Base-by-base conservation (phyloP, 2,329 filamentous ascomycete species). In the Colletotrichum sp. region DNA sequence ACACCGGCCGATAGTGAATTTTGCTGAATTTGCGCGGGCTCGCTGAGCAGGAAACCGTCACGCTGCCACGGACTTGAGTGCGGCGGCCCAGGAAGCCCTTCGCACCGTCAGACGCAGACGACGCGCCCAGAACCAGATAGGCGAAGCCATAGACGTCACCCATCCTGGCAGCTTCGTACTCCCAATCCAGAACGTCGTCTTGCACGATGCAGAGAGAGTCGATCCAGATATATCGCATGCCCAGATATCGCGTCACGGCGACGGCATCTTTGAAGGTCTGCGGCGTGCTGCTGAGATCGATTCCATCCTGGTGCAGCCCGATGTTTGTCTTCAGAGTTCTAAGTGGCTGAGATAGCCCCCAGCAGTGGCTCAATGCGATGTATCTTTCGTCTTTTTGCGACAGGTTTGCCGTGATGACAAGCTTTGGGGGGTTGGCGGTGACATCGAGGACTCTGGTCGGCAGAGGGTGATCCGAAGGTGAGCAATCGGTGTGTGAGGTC, bases 181-280 rank as follows among this genome's bases (percentile, higher is more conserved):
- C 72, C 77, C 75, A 76, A 25, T 79, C 78, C 1, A 60, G 32
- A 16, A 66, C 71, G 6, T 71, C 74, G 30, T 79, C 77, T 32
- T 79, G 77, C 25, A 79, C 64, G 30, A 79, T 79, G 55, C 78
- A 79, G 12, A 79, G 44, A 0, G 71, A 74, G 7, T 78, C 78
- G 28, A 79, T 76, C 78, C 78, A 79, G 9, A 79, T n/a, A 25
- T 78, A 78, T n/a, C 66, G 77, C 8, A 77, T 69, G 1, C 66
- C 71, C 9, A 79, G 61, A 15, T 61, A 34, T 5, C 65, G 68
- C 1, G 78, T 70, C n/a, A 78, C 66, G 0, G 8, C 25, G 25
- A 78, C 36, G 36, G 70, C 68, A 36, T 79, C 75, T 22, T 36
- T 19, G 71, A 67, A 77, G 63, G 64, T 78, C 66, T 39, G 32